These are phyloP conservation scores for Gossypium herbaceum DNA, from an alignment of 345 rosid species.

Conservation along the genomic window DNA sequence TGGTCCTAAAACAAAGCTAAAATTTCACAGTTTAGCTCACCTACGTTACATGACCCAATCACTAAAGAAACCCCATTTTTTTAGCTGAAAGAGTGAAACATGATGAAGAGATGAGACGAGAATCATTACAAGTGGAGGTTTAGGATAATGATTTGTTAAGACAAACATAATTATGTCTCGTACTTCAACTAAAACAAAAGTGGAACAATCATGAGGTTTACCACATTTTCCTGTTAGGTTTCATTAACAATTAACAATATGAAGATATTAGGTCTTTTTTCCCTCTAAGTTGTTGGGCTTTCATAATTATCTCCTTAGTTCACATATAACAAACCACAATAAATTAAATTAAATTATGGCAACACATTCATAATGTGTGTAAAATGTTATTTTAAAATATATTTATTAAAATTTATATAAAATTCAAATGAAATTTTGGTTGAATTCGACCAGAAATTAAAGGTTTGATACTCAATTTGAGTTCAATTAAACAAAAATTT, in stretches of 20 bases:
- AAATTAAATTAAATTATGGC: background rate
- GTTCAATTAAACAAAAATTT: too few species aligned
- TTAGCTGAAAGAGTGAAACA: background rate
- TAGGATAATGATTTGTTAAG: slow-evolving; percentile 37
- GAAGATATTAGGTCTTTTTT: background rate
- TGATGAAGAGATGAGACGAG: slow-evolving; percentile 18
- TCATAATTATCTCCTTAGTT: background rate
- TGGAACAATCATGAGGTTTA: slow-evolving; percentile 26
- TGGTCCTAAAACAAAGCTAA: slow-evolving; percentile 12
- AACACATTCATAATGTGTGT: too few species aligned
- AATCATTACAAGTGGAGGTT: slow-evolving; percentile 20
- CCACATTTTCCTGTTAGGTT: background rate
- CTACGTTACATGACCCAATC: slow-evolving; percentile 13
- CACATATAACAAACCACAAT: background rate
- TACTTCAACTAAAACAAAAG: slow-evolving; percentile 30
- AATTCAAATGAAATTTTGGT: too few species aligned
- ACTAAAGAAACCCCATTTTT: background rate
- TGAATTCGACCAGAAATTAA: too few species aligned
- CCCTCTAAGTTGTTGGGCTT: background rate
- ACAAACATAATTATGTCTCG: slow-evolving; percentile 50
- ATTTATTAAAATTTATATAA: too few species aligned
- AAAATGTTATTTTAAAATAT: too few species aligned
- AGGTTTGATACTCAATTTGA: too few species aligned
- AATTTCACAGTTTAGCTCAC: background rate
- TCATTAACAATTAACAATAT: background rate